Evolutionary conservation across 1,139 yeast species (phyloP), one percentile per base, ranked within the genome.

Genomic region (Saccharomyces hybrid): DNA sequence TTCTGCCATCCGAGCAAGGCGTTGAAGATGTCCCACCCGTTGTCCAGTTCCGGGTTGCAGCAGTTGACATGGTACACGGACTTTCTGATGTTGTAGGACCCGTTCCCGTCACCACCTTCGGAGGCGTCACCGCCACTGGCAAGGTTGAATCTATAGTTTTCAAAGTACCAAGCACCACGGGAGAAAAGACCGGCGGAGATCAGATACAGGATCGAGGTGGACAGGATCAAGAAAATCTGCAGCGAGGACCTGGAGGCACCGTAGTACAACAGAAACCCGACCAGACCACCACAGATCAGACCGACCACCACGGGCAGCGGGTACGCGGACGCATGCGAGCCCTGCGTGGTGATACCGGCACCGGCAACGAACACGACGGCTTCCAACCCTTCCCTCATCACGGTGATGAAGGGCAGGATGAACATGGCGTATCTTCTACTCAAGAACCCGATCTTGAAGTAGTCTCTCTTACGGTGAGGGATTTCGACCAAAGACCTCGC

Each of bases 11-110:
- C 96, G 54, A 88, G 74, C 54, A 88, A 71, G 11, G 95, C 86
- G 66, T 88, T 89, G 79, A 90, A 89, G 58, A 90, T 82, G 81
- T 87, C 95, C 96, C 96, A 90, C 74, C 95, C 95, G 58, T 88
- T 84, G 69, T 89, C 96, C 51, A 78, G 77, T 72, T 84, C 88
- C 42, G 96, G 95, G 73, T 88, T 89, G 75, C 96, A 90, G 74
- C 96, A 90, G 77, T 90, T 89, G 59, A 90, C 91, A 71, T 90
- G 97, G 89, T 96, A 90, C 16, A 90, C 96, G 7, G 88, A 74
- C 65, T 80, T 78, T 55, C 76, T 66, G 62, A 89, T 81, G 71
- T 90, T 85, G 71, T 90, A 90, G 47, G 96, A 84, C 67, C 97
- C 97, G 51, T 95, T 91, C 62, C 97, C 97, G 52, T 88, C 81